phyloP scores from a whole-genome alignment of 176 grass and related monocot species.

The Typha latifolia region DNA sequence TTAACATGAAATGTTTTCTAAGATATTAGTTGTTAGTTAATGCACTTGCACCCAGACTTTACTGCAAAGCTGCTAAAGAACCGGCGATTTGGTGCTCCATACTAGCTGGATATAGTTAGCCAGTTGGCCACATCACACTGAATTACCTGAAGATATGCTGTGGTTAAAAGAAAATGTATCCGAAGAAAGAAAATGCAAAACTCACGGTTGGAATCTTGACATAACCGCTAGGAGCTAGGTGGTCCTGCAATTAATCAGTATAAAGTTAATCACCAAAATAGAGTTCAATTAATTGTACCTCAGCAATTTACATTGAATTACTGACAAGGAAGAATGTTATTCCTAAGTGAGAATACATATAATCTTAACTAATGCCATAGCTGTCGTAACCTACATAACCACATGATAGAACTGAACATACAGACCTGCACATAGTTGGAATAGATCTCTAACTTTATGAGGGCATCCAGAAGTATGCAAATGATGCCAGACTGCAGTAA shows the following conservation, averaged over 20 bases:
- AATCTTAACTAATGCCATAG: too few relatives aligned
- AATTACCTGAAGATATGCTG: neutral
- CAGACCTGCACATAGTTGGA: slow-evolving; percentile 81
- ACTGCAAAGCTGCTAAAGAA: neutral
- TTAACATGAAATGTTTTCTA: too few relatives aligned
- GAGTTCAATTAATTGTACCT: neutral
- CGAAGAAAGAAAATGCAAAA: slow-evolving; percentile 15
- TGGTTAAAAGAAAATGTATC: neutral
- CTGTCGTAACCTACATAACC: too few relatives aligned
- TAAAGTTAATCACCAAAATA: slow-evolving; percentile 23
- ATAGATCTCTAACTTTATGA: slow-evolving; percentile 80
- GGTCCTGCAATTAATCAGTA: slow-evolving; percentile 49
- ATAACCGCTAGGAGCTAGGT: slow-evolving; percentile 87
- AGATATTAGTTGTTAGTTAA: neutral
- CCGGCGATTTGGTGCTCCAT: neutral
- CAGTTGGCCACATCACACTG: neutral
- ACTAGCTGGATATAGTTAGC: neutral
- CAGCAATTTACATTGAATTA: neutral
- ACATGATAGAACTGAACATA: neutral
- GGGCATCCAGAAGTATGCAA: slow-evolving; percentile 70
- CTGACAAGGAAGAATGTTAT: too few relatives aligned
- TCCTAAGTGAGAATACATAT: too few relatives aligned
- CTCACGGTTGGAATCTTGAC: slow-evolving; percentile 91
- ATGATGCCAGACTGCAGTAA: slow-evolving; percentile 32
- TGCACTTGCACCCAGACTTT: neutral